Conservation (phyloP, 805 yeast species). For the Candida saitoana region DNA sequence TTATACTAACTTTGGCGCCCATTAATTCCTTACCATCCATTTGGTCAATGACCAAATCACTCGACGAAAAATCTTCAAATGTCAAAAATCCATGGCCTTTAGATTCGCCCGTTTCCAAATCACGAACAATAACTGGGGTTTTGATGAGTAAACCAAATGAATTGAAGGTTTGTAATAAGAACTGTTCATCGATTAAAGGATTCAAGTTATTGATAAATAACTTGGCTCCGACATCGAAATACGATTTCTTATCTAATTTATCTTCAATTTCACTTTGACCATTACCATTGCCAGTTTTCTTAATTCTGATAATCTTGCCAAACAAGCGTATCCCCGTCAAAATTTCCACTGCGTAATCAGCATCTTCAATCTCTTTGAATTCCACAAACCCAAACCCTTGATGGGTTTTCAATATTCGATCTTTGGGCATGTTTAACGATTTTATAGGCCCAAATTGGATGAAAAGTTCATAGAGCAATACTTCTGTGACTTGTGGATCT, state of each 20-base stretch:
- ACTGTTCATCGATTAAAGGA: slow-evolving; percentile 58
- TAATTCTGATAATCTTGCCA: slow-evolving; percentile 58
- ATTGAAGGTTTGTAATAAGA: slow-evolving; percentile 53
- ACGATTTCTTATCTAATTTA: slow-evolving; percentile 12
- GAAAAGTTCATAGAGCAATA: slow-evolving; percentile 73
- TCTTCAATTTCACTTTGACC: not conserved
- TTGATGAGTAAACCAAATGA: slow-evolving; percentile 62
- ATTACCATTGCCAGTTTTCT: slow-evolving; percentile 22
- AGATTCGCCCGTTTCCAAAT: slow-evolving; percentile 42
- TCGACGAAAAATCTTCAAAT: slow-evolving; percentile 57
- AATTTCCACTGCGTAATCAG: slow-evolving; percentile 61
- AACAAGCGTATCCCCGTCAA: slow-evolving; percentile 58
- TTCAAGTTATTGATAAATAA: slow-evolving; percentile 59
- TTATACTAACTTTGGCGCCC: slow-evolving; percentile 57
- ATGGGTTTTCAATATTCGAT: slow-evolving; percentile 61
- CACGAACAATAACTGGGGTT: slow-evolving; percentile 49
- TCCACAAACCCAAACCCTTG: slow-evolving; percentile 91
- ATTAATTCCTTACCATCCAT: slow-evolving; percentile 68
- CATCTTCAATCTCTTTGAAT: slow-evolving; percentile 55
- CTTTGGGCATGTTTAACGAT: slow-evolving; percentile 72
- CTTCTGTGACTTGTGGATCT: slow-evolving; percentile 70
- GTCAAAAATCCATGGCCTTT: slow-evolving; percentile 66
- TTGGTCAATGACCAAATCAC: slow-evolving; percentile 67
- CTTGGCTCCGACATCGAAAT: slow-evolving; percentile 48
- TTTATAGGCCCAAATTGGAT: slow-evolving; percentile 79